A percentile compares a stretch with the other conserved stretches of the same genome.
Evolutionary conservation across 768 basidiomycete genomes (phyloP).

Genomic region (Tremella mesenterica): DNA sequence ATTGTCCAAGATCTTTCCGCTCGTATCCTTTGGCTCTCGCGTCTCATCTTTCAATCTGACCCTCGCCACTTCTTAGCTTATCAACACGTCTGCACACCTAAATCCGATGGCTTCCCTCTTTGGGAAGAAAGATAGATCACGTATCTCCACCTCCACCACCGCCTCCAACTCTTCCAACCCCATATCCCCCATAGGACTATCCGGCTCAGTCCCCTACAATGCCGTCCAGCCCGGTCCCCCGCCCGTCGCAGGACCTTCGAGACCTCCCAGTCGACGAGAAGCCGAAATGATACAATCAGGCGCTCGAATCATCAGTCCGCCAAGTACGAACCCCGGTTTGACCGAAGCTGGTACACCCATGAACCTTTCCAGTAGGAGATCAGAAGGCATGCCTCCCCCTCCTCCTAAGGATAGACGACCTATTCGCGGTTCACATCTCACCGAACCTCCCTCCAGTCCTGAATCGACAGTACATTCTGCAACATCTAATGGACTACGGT

Average conservation of each 20-base stretch:
- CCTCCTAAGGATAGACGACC: constrained; percentile 43
- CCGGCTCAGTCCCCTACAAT: constrained; percentile 20
- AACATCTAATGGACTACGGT: constrained; percentile 2
- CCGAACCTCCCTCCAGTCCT: constrained; percentile 1
- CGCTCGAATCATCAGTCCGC: constrained; percentile 13
- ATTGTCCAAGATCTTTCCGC: too few relatives aligned
- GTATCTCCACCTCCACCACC: constrained; percentile 8
- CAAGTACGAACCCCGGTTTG: constrained; percentile 21
- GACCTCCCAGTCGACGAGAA: neutral
- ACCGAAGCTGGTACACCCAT: constrained; percentile 47
- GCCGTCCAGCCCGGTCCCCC: constrained; percentile 5
- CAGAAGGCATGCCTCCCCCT: constrained; percentile 45
- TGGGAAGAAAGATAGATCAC: constrained; percentile 10
- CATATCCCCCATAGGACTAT: constrained; percentile 7
- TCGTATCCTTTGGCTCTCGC: too few relatives aligned
- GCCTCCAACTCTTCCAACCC: constrained; percentile 10
- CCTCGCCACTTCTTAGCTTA: too few relatives aligned
- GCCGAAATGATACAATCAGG: too few relatives aligned
- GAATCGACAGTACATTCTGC: constrained; percentile 43
- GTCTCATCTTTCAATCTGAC: too few relatives aligned
- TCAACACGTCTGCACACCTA: too few relatives aligned
- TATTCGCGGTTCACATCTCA: neutral
- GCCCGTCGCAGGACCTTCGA: constrained; percentile 21
- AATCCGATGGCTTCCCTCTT: constrained; percentile 25
- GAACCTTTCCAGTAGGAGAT: constrained; percentile 49